Conservation (phyloP, 768 basidiomycete species). For the Termitomyces sp. region DNA sequence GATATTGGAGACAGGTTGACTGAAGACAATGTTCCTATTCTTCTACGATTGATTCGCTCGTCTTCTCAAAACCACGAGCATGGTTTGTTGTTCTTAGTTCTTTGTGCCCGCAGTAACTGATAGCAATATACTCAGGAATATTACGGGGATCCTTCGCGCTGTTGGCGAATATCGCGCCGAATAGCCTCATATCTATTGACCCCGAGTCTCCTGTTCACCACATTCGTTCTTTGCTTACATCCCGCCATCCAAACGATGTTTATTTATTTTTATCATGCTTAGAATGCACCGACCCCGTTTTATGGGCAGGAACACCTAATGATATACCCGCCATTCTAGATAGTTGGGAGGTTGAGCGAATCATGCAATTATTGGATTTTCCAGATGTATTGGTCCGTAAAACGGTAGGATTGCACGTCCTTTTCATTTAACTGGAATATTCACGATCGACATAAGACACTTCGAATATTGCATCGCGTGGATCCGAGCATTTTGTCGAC, state of each 20-base stretch:
- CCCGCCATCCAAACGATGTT: conserved; percentile 52
- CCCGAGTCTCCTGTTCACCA: conserved; percentile 32
- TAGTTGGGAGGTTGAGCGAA: conserved; percentile 66
- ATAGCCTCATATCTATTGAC: conserved; percentile 21
- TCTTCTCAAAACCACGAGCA: conserved; percentile 17
- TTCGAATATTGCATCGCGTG: conserved; percentile 51
- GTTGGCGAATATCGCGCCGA: conserved; percentile 23
- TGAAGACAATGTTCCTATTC: conserved; percentile 17
- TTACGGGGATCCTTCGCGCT: conserved; percentile 34
- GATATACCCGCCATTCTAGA: conserved; percentile 52
- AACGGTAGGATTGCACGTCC: conserved; percentile 38
- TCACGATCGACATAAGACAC: conserved; percentile 42
- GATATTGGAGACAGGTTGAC: conserved; percentile 12
- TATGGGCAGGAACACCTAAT: conserved; percentile 65
- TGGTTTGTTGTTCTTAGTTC: conserved; percentile 14
- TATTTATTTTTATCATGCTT: conserved; percentile 67
- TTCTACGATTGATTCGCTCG: conserved; percentile 22
- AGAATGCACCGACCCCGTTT: conserved; percentile 44
- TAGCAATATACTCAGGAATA: conserved; percentile 20
- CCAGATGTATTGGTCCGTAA: conserved; percentile 52
- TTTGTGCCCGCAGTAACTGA: background rate
- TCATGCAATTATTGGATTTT: conserved; percentile 65
- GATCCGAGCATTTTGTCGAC: conserved; percentile 54
- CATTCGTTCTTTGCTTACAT: conserved; percentile 56
- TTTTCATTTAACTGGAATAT: background rate